phyloP scores from a whole-genome alignment of 495 filamentous ascomycete genomes.

The Neurospora sp. region DNA sequence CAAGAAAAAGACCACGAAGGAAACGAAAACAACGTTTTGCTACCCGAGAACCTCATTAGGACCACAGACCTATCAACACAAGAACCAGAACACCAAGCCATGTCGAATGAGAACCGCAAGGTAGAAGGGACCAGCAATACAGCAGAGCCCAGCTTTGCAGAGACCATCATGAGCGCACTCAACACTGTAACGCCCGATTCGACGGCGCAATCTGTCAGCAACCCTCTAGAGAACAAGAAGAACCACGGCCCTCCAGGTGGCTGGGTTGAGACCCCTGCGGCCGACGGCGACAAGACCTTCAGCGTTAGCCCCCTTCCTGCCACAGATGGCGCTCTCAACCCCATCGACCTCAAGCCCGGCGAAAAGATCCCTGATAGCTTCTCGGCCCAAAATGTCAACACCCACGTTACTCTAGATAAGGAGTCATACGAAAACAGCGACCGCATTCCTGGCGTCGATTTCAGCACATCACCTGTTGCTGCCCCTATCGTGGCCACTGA shows the following conservation, averaged over 20 bases:
- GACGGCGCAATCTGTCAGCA: slow-evolving; percentile 62
- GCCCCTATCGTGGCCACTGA: background rate
- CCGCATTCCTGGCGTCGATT: slow-evolving; percentile 33
- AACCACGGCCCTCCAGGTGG: slow-evolving; percentile 47
- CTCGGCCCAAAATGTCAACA: slow-evolving; percentile 41
- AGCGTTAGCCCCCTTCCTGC: slow-evolving; percentile 65
- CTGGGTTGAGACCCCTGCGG: slow-evolving; percentile 66
- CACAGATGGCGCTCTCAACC: slow-evolving; percentile 62
- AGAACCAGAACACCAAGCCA: background rate
- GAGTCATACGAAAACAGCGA: slow-evolving; percentile 68
- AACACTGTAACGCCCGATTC: slow-evolving; percentile 52
- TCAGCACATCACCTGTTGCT: background rate
- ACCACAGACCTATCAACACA: background rate
- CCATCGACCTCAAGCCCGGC: slow-evolving; percentile 63
- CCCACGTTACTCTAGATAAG: slow-evolving; percentile 58
- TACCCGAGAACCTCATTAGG: slow-evolving; percentile 55
- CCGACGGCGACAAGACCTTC: slow-evolving; percentile 35
- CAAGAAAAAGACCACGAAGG: slow-evolving; percentile 66
- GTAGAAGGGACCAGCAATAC: background rate
- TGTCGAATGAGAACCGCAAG: background rate
- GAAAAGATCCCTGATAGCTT: slow-evolving; percentile 59
- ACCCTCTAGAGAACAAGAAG: slow-evolving; percentile 47
- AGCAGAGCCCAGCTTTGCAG: slow-evolving; percentile 28
- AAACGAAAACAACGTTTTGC: slow-evolving; percentile 84
- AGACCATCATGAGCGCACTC: slow-evolving; percentile 50